Evolutionary conservation across 176 grass and related monocot species (phyloP), one percentile per base, ranked within the genome.

Genomic region (Hsuehochloa calcarea): DNA sequence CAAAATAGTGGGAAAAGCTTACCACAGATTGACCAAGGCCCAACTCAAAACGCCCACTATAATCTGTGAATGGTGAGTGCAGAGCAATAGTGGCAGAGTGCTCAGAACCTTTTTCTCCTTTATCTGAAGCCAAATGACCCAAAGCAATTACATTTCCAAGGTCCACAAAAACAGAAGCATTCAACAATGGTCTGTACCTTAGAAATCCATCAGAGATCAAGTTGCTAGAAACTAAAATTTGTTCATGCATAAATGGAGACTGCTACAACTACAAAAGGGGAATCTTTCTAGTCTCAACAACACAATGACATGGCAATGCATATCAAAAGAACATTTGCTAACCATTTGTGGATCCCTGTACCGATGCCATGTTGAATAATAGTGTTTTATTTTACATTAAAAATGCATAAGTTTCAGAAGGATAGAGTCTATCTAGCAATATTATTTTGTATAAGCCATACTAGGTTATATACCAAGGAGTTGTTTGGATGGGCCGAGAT

Each of bases 1-100:
- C 65, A 73, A 78, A 79, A 51, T 44, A 74, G 12, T 73, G 16
- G 25, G 72, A 34, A 47, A 74, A 31, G 22, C 89, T 46, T 78
- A 98, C 96, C 93, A 90, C 76, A 60, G 93, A 89, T 35, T 95
- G 96, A 78, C 85, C 91, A 71, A 93, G 87, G 45, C 88, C 96
- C 81, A 95, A 29, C 89, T 95, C 89, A 93, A 92, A 92, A 62
- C 11, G 76, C 70, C 78, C 77, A 89, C 72, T 76, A 80, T 92
- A 83, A 71, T 90, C 84, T 55, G 70, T 38, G 0, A 85, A 91
- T 41, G 90, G 70, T 55, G 89, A 71, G 27, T 70, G 87, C 58
- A 86, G 56, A 92, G 90, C 76, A 37, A 94, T 81, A 56, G 72
- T 66, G 23, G 87, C 78, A 70, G 81, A 89, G 49, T 85, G 81